phyloP scores from a whole-genome alignment of 176 grass and related monocot species.

The Paspalum vaginatum region DNA sequence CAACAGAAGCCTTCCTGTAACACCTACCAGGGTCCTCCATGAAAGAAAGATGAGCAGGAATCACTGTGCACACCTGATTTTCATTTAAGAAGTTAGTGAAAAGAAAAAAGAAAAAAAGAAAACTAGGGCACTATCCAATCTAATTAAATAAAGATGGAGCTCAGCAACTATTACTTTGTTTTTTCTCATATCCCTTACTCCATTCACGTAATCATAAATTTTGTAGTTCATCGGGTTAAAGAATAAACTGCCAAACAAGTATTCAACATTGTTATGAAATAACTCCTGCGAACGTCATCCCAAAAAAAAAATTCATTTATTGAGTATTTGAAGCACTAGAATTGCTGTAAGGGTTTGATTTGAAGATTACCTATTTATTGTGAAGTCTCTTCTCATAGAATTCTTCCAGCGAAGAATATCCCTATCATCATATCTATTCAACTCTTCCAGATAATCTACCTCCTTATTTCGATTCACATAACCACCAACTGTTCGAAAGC shows the following conservation, averaged over 20 bases:
- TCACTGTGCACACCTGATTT: constrained; percentile 71
- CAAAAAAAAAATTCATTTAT: constrained; percentile 7
- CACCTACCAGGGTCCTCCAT: constrained; percentile 77
- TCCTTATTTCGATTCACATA: constrained; percentile 38
- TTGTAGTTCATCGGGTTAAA: constrained; percentile 63
- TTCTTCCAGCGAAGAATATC: constrained; percentile 86
- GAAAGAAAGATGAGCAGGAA: constrained; percentile 81
- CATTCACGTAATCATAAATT: constrained; percentile 95
- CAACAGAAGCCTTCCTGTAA: constrained; percentile 32
- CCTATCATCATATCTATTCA: constrained; percentile 42
- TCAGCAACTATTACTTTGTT: constrained; percentile 66
- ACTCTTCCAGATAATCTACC: constrained; percentile 28
- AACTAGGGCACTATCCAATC: constrained; percentile 24
- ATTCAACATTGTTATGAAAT: constrained; percentile 45
- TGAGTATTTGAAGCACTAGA: constrained; percentile 25
- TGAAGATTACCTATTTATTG: constrained; percentile 74
- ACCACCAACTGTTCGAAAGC: constrained; percentile 53
- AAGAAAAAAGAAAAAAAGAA: constrained; percentile 23
- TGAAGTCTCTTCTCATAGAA: constrained; percentile 83
- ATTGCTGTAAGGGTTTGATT: constrained; percentile 16
- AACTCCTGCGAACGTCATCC: constrained; percentile 21
- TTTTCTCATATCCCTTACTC: constrained; percentile 74
- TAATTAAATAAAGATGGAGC: constrained; percentile 33
- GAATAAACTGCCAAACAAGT: constrained; percentile 65
- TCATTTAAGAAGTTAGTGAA: constrained; percentile 38